Evolutionary conservation across 345 rosid species (phyloP), one percentile per base, ranked within the genome.

Genomic region (Acer yangbiense): DNA sequence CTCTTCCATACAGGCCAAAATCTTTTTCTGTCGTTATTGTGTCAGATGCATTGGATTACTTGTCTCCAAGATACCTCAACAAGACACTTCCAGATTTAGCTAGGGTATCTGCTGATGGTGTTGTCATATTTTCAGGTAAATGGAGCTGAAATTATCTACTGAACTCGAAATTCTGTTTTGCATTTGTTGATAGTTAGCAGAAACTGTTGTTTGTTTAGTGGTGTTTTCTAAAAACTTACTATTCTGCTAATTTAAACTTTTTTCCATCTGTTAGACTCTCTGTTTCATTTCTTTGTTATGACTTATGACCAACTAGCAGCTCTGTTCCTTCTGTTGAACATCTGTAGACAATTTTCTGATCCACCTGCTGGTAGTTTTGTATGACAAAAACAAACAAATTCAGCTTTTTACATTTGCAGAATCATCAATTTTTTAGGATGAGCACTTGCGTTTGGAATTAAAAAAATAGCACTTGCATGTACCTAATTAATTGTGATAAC

Each of bases 11-110:
- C 78, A 72, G 84, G 76, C 77, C 87, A 44, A 89, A 85, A 72
- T 86, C 85, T 5, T 87, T 86, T 64, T 77, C 92, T 72, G 87
- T 89, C 66, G 90, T 86, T 20, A 81, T 84, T 74, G 82, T 83
- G 65, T 87, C 88, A 25, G 88, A 87, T 69, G 86, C 87, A 29
- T 35, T 86, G 71, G 90, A 86, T 83, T 89, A 87, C 73, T 70
- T 84, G 72, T 81, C 89, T 70, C 92, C 87, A 20, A 89, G 77
- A 75, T 85, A 86, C 80, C 88, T 89, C 70, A 89, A 89, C 78
- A 86, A 78, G 82, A 84, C 88, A 1, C 83, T 89, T 76, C 86
- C 88, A 27, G 88, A 87, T 77, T 77, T 89, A 73, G 86, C 79
- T 2, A 81, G 89, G 84, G 82, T 84, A 21, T 84, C 88, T 16